Base-by-base conservation (phyloP, 805 yeast species). In the Teunomyces kruisii region DNA sequence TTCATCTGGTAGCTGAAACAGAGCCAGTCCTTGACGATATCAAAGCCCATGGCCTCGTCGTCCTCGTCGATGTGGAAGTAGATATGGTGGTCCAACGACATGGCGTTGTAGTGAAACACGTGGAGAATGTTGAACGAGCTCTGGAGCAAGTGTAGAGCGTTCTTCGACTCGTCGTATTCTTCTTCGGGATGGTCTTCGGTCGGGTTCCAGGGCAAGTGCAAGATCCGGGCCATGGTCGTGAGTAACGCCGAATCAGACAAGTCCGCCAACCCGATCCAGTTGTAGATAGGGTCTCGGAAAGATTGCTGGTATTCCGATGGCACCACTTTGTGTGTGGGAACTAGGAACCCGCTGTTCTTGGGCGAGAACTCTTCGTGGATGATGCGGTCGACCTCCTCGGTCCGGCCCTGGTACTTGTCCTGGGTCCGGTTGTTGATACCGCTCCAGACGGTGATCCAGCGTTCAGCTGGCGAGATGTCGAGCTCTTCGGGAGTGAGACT, bases 21-120 rank as follows among this genome's bases (percentile, higher is more conserved):
- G 29, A 68, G 53, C 74, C 75, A 72, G 27, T 68, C 70, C 35
- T 55, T 56, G 28, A 63, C 60, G 5, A 67, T 50, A 41, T 71
- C 69, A 37, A 67, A 59, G 6, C 51, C 45, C 22, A 36, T 19
- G 22, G 22, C 40, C 22, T 1, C 28, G 28, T 39, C 35, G 32
- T 43, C 29, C 2, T 41, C 53, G 28, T 64, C 61, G 35, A 56
- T 61, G 41, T 72, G 76, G 50, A 72, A 72, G 47, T 71, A 71
- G 13, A 72, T 58, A 50, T 71, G 75, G 54, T 72, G 76, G 51
- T 71, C 76, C 24, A 72, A 53, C 4, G 74, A 68, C 76, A 72
- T 71, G 19, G 76, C 76, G 44, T 65, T 67, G 55, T 72, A 72
- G 49, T 72, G 76, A 51, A 61, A 68, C 9, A 71, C 39, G 44